These are phyloP conservation scores for Yarrowia galli DNA, from an alignment of 1,139 yeast species.

Conservation along the genomic window DNA sequence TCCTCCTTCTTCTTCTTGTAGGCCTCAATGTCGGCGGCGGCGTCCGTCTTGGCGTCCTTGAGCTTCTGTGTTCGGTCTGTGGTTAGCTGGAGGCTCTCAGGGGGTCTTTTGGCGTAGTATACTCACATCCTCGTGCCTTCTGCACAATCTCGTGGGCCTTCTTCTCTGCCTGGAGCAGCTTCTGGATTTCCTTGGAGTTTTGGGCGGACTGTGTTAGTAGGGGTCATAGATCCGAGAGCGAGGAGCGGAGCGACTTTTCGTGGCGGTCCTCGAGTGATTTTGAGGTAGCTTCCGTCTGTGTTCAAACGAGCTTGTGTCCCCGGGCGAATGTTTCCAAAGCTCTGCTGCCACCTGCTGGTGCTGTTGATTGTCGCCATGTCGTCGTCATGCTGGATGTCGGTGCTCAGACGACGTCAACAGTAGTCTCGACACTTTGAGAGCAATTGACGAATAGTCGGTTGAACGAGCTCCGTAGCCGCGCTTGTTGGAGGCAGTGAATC, in stretches of 20 bases:
- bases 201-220: slow-evolving; percentile 52
- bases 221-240: neutral
- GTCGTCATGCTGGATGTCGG: too few relatives aligned
- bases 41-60: slow-evolving; percentile 94
- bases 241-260: too few relatives aligned
- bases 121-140: slow-evolving; percentile 78
- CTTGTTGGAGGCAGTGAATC: neutral
- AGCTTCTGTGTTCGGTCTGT: slow-evolving; percentile 79
- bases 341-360: too few relatives aligned
- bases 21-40: slow-evolving; percentile 84
- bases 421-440: too few relatives aligned
- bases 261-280: too few relatives aligned
- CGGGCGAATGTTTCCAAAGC: too few relatives aligned
- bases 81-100: neutral
- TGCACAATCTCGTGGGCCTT: slow-evolving; percentile 95
- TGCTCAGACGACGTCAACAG: too few relatives aligned
- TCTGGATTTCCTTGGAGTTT: slow-evolving; percentile 56
- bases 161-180: slow-evolving; percentile 75
- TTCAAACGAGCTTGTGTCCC: too few relatives aligned
- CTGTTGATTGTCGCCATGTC: too few relatives aligned
- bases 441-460: neutral
- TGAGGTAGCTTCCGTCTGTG: too few relatives aligned
- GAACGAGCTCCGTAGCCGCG: too few relatives aligned
- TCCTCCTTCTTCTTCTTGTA: slow-evolving; percentile 85
- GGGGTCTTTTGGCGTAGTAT: neutral